Base-by-base conservation (phyloP, 1,139 yeast species). In the Pichia sp. region DNA sequence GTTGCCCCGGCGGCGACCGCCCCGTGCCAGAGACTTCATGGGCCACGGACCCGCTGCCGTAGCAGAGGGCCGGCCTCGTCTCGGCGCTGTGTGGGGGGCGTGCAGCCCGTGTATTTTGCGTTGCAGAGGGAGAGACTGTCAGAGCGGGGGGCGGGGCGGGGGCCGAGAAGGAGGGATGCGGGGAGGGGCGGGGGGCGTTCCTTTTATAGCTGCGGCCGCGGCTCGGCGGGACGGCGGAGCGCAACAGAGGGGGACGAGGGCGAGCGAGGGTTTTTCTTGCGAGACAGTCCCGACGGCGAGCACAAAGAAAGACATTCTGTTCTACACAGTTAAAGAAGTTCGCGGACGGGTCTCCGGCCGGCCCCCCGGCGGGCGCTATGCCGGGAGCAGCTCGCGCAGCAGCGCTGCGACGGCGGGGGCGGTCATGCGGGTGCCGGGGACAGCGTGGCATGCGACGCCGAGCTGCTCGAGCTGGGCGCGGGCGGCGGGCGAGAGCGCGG, bases 21-120 rank as follows among this genome's bases (percentile, higher is more conserved):
- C 45, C 51, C 47, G 54, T 48, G 49, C 49, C 54, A 34, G 47
- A 34, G 51, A 52, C 38, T 13, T 54, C 57, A 40, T 56, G 56
- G 58, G 49, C 41, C 53, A 8, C 34, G 45, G 51, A 23, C 48
- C 47, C 51, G 8, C 31, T 36, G 41, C 41, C 41, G 41, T 36
- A n/a, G 41, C 19, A 46, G 44, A 31, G 47, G 36, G 50, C 43
- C 44, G 31, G 32, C 58, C 58, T 56, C 58, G 48, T 47, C 47
- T 32, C 34, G 57, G 47, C 55, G 51, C 58, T 48, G 54, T 52
- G 40, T 41, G 38, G 49, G 34, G 40, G 51, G 50, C 34, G 29
- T 19, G 45, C 30, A 16, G 45, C 23, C 50, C 45, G 55, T 51
- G 54, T 23, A 43, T 5, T 51, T 48, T 50, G 58, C 58, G 58